A percentile compares a stretch with the other conserved stretches of the same genome.
phyloP scores from a whole-genome alignment of 2,329 filamentous ascomycete species.

The Dactylellina parvicollis region DNA sequence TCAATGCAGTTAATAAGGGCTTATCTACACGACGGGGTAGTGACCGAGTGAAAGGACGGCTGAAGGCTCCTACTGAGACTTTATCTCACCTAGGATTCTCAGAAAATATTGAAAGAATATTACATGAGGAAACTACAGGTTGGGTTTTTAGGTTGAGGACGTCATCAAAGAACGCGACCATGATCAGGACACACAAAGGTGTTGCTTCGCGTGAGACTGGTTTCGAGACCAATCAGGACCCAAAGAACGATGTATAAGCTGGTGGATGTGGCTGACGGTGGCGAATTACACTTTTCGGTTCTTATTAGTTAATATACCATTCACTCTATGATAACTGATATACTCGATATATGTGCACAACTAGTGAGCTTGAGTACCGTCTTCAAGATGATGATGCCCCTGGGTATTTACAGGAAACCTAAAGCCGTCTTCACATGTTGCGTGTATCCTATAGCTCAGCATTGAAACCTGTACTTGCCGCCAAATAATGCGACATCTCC shows the following conservation, averaged over 20 bases:
- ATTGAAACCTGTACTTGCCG: conserved; percentile 18
- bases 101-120: conserved; percentile 21
- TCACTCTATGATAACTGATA: too few species aligned
- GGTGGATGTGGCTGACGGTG: too few species aligned
- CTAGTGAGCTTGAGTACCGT: too few species aligned
- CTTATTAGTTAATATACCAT: too few species aligned
- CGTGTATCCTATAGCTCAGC: background rate
- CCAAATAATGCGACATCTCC: conserved; percentile 14
- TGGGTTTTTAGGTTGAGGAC: conserved; percentile 35
- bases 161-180: conserved; percentile 22
- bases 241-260: too few species aligned
- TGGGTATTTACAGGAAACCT: background rate
- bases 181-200: too few species aligned
- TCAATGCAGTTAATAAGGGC: conserved; percentile 27
- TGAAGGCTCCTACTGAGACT: conserved; percentile 35
- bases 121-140: too few species aligned
- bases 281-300: too few species aligned
- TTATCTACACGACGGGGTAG: conserved; percentile 14
- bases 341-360: too few species aligned
- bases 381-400: too few species aligned
- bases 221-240: too few species aligned
- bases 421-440: background rate
- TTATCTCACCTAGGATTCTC: conserved; percentile 19
- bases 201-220: too few species aligned
- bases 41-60: conserved; percentile 20